These are phyloP conservation scores for Carpinus viminea DNA, from an alignment of 306 rosid genomes.

Conservation along the genomic window DNA sequence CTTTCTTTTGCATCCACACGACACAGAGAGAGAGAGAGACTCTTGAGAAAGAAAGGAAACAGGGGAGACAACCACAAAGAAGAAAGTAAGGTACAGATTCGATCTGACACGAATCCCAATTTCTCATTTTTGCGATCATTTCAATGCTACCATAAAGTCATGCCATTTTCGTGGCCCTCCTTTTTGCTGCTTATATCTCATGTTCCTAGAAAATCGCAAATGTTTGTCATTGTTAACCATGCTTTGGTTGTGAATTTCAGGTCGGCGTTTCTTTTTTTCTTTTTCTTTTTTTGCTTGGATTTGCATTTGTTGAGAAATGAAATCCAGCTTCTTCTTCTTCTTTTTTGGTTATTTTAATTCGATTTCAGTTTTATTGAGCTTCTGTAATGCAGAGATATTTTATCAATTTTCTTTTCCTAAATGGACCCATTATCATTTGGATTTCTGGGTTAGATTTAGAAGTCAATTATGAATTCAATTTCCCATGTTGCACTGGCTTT, in stretches of 20 bases:
- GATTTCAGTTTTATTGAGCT: neutral
- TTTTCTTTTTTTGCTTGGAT: neutral
- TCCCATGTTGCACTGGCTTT: neutral
- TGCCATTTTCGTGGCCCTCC: neutral
- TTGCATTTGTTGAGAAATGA: neutral
- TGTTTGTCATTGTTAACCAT: neutral
- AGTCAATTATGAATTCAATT: neutral
- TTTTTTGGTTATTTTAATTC: too few species aligned
- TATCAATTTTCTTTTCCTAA: neutral
- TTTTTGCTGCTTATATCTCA: neutral
- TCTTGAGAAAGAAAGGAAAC: neutral
- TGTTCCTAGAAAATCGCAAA: too few species aligned
- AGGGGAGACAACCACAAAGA: slow-evolving; percentile 43
- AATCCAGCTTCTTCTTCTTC: too few species aligned
- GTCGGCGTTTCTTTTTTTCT: neutral
- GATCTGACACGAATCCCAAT: slow-evolving; percentile 17
- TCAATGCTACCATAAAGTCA: neutral
- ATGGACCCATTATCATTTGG: neutral
- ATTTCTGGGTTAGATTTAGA: slow-evolving; percentile 26
- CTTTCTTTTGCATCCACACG: neutral
- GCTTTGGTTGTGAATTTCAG: neutral
- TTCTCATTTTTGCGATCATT: neutral
- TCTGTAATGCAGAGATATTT: neutral
- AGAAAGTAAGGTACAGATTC: slow-evolving; percentile 35
- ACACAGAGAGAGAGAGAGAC: neutral